phyloP scores from a whole-genome alignment of 2,329 filamentous ascomycete species.

The Clathrospora elynae region DNA sequence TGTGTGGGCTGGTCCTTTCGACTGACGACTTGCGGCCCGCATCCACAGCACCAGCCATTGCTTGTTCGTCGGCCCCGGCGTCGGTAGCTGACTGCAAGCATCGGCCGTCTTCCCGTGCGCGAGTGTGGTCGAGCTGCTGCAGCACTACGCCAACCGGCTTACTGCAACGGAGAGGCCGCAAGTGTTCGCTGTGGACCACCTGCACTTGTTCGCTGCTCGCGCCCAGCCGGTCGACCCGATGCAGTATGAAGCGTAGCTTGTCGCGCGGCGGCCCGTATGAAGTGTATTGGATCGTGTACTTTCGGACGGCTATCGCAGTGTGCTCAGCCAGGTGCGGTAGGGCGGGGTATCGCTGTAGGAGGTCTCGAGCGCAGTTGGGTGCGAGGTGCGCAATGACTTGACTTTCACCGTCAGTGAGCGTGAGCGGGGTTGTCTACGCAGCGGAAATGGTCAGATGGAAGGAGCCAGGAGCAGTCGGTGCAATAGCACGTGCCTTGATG shows the following conservation, averaged over 20 bases:
- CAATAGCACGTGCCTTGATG: conserved; percentile 25
- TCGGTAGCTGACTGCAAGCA: conserved; percentile 18
- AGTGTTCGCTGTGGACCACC: not conserved
- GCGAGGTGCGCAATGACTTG: conserved; percentile 27
- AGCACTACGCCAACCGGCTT: conserved; percentile 10
- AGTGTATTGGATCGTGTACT: conserved; percentile 33
- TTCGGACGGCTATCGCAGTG: conserved; percentile 24
- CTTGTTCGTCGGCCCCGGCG: conserved; percentile 11
- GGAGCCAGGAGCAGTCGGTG: not conserved
- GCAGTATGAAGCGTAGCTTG: conserved; percentile 29
- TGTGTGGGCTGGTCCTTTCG: conserved; percentile 10
- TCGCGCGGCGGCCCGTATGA: conserved; percentile 33
- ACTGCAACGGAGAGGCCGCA: conserved; percentile 13
- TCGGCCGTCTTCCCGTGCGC: conserved; percentile 21
- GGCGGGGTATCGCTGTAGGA: conserved; percentile 12
- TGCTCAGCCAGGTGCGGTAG: conserved; percentile 1
- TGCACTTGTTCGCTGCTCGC: not conserved
- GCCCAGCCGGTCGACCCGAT: conserved; percentile 25
- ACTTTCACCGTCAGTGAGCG: conserved; percentile 37
- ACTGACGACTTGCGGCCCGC: not conserved
- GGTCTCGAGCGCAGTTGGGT: conserved; percentile 10
- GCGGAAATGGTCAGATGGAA: conserved; percentile 3
- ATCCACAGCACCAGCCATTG: conserved; percentile 12
- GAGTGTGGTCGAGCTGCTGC: conserved; percentile 18
- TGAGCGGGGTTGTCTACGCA: conserved; percentile 24